Conservation (phyloP, 352 stramenopile genomes). For the Achlya hypogyna region DNA sequence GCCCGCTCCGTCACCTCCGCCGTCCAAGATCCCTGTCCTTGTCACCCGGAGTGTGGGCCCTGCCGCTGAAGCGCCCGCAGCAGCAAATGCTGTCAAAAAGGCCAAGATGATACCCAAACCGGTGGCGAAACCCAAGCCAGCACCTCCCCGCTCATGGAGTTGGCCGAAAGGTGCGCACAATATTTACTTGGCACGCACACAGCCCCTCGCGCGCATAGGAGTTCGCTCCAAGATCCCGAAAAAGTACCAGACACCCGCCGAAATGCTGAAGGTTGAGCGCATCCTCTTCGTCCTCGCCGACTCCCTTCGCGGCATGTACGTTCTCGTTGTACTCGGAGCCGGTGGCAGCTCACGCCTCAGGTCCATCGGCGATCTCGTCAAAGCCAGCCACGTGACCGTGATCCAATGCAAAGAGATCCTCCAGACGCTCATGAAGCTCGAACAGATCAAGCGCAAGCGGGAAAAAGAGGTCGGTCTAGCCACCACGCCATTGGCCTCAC, state of each 20-base stretch:
- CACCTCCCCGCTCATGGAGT: slow-evolving; percentile 42
- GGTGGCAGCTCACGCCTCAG: slow-evolving; percentile 21
- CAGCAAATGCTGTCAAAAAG: too few relatives aligned
- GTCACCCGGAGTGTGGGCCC: not conserved
- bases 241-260: slow-evolving; percentile 70
- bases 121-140: not conserved
- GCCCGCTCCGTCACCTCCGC: not conserved
- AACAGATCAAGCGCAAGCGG: slow-evolving; percentile 62
- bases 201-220: slow-evolving; percentile 27
- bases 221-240: slow-evolving; percentile 65
- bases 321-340: not conserved
- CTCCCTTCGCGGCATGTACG: slow-evolving; percentile 63
- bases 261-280: slow-evolving; percentile 81
- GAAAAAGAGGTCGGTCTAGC: slow-evolving; percentile 46
- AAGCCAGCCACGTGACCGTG: slow-evolving; percentile 61
- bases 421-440: slow-evolving; percentile 80
- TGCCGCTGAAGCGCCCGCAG: too few relatives aligned
- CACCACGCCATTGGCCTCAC: not conserved
- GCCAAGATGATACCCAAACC: slow-evolving; percentile 8
- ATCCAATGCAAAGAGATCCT: slow-evolving; percentile 84
- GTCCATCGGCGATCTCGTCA: slow-evolving; percentile 75
- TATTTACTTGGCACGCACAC: not conserved
- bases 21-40: not conserved
- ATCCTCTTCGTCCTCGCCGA: slow-evolving; percentile 83
- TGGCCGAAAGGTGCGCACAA: slow-evolving; percentile 59